Base-by-base conservation (phyloP, 306 rosid genomes). In the Trifolium dubium region DNA sequence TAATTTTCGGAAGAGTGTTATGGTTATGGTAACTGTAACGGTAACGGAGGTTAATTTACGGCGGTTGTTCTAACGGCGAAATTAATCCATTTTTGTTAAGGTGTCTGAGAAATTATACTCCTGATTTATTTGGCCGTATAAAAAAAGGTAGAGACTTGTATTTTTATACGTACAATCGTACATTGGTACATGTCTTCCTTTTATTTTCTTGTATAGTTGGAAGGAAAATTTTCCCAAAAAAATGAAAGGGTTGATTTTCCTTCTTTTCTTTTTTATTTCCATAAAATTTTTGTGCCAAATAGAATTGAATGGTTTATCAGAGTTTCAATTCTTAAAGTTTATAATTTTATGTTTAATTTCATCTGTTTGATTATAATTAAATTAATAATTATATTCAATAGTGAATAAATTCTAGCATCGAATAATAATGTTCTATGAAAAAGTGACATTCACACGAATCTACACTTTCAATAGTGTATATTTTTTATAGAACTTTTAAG, bases 81-180 rank as follows among this genome's bases (percentile, higher is more conserved):
- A 61, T 64, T 75, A 9, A 80, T 84, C 83, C 77, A 77, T 68
- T 83, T 84, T 85, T 77, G 64, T 64, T 56, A 55, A 56, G 58
- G 54, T 43, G 46, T 40, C 8, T 18, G 29, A 53, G 35, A 65
- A 66, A 64, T 55, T 51, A 64, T 14, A 3, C 10, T 2, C 40
- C 43, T 37, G 67, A 54, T 65, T 79, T 66, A 67, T 58, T 79
- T 30, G 15, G 49, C 64, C 75, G 43, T 80, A 23, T 79, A 14
- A 32, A 56, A 56, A 66, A 67, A 67, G 31, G 76, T 40, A 64
- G 15, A 77, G 72, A 30, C 41, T 59, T 5, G 54, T 14, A 15
- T 17, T 31, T 60, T 5, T 60, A 31, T 60, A 60, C 65, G 65
- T 60, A 59, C 10, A 51, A 29, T 59, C 17, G 64, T 29, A 59